Base-by-base conservation (phyloP, 345 rosid species). In the Eutrema heterophyllum region DNA sequence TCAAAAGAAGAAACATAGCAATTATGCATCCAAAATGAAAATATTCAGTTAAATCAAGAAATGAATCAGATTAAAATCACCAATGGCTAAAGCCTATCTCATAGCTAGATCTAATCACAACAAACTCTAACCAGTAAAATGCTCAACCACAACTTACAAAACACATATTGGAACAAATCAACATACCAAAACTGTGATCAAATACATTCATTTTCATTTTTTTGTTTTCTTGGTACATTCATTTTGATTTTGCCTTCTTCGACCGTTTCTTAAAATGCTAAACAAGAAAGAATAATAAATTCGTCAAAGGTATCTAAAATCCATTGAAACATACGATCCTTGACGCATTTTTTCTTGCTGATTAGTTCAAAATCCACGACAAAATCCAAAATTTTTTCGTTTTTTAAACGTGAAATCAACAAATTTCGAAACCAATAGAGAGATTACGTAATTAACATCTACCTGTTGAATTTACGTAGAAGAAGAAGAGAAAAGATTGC, bases 381-480 rank as follows among this genome's bases (percentile, higher is more conserved):
- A 29, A 35, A 30, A 30, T 29, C 14, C 38, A 15, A 27, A 27
- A 52, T 6, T 21, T 11, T 30, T 6, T 30, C 33, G 5, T 6
- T 4, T 4, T 30, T 30, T 30, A 30, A 5, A 30, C 33, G 33
- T 30, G 33, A 30, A 30, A 30, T 30, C 33, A 30, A 30, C 33
- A 30, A 30, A 30, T 14, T 58, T 11, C 4, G 6, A 24, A 39
- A 43, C 9, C 9, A 33, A 68, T 2, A 59, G 71, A 35, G 3
- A 60, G 68, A 48, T 7, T 7, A 67, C 5, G 33, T 30, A 41
- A 74, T 24, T 21, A 68, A 15, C 24, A 43, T 41, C 1, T 68
- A 75, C 79, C 79, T 53, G 70, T 36, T 61, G 51, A 52, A 41
- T 43, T 32, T 52, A 59, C 62, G 70, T 35, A 53, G 62, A 66